Conservation (phyloP, 106 monocot genomes). For the Acorus gramineus region DNA sequence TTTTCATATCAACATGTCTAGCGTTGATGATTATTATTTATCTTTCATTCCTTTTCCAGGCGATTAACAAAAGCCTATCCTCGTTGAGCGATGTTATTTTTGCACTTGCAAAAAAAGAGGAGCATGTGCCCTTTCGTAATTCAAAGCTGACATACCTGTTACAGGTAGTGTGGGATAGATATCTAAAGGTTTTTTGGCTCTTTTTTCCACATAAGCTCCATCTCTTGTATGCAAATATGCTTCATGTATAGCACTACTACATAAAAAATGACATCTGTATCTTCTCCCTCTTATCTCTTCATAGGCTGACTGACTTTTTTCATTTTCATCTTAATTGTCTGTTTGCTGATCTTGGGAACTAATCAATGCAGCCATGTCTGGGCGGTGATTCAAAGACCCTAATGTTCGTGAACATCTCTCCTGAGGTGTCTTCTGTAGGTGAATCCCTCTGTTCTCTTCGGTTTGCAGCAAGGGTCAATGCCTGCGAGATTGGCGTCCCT, state of each 20-base stretch:
- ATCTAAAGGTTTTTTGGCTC: background rate
- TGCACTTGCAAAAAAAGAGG: slow-evolving; percentile 76
- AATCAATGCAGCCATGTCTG: slow-evolving; percentile 57
- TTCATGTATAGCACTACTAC: too few relatives aligned
- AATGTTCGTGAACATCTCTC: slow-evolving; percentile 92
- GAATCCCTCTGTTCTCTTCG: slow-evolving; percentile 81
- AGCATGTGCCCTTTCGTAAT: slow-evolving; percentile 84
- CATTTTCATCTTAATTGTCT: background rate
- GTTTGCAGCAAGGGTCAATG: slow-evolving; percentile 77
- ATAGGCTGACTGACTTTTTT: background rate
- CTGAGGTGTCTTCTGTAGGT: slow-evolving; percentile 44
- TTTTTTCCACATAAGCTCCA: too few relatives aligned
- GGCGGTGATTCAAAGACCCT: slow-evolving; percentile 88
- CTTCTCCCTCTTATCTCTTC: background rate
- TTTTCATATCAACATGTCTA: background rate
- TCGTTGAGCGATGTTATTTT: slow-evolving; percentile 82
- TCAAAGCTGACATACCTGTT: slow-evolving; percentile 89
- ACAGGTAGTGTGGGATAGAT: slow-evolving; percentile 28
- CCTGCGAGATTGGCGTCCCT: slow-evolving; percentile 78
- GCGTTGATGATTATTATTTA: background rate
- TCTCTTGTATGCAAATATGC: too few relatives aligned
- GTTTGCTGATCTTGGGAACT: too few relatives aligned
- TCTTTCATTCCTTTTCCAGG: slow-evolving; percentile 18
- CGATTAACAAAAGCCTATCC: slow-evolving; percentile 86
- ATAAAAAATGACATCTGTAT: too few relatives aligned